Evolutionary conservation across 169 alveolate species (phyloP).

Genomic region (Plasmodium relictum): DNA sequence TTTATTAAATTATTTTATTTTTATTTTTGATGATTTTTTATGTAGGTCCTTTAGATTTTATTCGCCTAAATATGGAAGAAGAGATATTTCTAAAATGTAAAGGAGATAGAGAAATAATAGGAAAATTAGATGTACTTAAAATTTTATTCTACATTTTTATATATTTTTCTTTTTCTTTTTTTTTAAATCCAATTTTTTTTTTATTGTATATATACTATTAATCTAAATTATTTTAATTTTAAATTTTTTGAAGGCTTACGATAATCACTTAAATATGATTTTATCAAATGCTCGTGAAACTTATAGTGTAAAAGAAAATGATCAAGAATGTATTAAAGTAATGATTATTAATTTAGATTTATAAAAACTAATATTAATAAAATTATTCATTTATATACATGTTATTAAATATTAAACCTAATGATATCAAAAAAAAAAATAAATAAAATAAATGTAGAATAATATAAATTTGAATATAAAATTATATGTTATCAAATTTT

Average conservation of each 20-base stretch:
- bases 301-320: constrained; percentile 43
- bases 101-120: constrained; percentile 92
- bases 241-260: constrained; percentile 88
- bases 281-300: constrained; percentile 93
- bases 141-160: background rate
- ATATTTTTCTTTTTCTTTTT: background rate
- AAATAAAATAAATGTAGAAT: background rate
- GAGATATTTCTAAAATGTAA: constrained; percentile 90
- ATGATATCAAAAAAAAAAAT: no score
- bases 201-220: no score
- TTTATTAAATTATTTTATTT: background rate
- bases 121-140: constrained; percentile 88
- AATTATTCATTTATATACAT: constrained; percentile 24
- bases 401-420: background rate
- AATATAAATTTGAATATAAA: background rate
- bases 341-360: constrained; percentile 51
- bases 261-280: constrained; percentile 93
- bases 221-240: background rate
- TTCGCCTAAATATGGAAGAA: constrained; percentile 92
- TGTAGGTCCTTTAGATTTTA: constrained; percentile 93
- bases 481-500: background rate
- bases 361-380: constrained; percentile 4
- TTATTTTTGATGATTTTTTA: background rate
- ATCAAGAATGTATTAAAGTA: constrained; percentile 66
- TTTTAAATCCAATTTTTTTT: background rate